Evolutionary conservation across 2,329 filamentous ascomycete species (phyloP).

Genomic region (Colletotrichum simmondsii): DNA sequence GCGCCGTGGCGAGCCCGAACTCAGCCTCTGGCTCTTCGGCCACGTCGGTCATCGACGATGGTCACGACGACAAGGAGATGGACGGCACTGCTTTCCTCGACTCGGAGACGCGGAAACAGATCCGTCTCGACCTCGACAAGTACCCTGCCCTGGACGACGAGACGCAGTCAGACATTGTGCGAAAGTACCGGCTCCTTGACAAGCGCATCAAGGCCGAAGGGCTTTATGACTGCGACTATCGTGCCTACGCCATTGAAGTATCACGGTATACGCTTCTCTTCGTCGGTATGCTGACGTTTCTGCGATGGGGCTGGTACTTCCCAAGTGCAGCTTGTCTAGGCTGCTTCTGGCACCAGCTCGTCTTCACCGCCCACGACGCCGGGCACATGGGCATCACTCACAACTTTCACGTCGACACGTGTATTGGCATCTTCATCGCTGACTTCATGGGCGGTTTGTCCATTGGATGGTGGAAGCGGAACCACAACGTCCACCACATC

Average conservation of each 20-base stretch:
- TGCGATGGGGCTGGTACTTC: conserved; percentile 74
- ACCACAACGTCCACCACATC: conserved; percentile 96
- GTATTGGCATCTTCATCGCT: conserved; percentile 90
- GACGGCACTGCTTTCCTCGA: conserved; percentile 76
- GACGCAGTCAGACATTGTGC: conserved; percentile 80
- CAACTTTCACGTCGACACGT: conserved; percentile 82
- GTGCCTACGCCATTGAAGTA: conserved; percentile 79
- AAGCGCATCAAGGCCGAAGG: conserved; percentile 77
- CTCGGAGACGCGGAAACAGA: conserved; percentile 77
- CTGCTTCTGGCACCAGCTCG: conserved; percentile 91
- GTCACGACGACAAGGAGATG: conserved; percentile 52
- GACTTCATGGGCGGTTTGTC: conserved; percentile 91
- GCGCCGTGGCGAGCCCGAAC: not conserved
- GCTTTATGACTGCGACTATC: conserved; percentile 87
- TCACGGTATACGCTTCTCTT: conserved; percentile 79
- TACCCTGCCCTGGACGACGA: conserved; percentile 82
- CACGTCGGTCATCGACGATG: conserved; percentile 58
- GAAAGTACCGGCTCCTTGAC: conserved; percentile 84
- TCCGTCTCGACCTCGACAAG: conserved; percentile 79
- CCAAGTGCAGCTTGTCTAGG: conserved; percentile 81
- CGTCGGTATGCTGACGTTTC: conserved; percentile 67
- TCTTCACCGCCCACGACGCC: conserved; percentile 94
- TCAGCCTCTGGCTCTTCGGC: conserved; percentile 69
- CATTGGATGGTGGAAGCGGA: conserved; percentile 96
- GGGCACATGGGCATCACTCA: conserved; percentile 99